Evolutionary conservation across 2,329 filamentous ascomycete species (phyloP), one percentile per base, ranked within the genome.

Genomic region (Botrytis cinerea): DNA sequence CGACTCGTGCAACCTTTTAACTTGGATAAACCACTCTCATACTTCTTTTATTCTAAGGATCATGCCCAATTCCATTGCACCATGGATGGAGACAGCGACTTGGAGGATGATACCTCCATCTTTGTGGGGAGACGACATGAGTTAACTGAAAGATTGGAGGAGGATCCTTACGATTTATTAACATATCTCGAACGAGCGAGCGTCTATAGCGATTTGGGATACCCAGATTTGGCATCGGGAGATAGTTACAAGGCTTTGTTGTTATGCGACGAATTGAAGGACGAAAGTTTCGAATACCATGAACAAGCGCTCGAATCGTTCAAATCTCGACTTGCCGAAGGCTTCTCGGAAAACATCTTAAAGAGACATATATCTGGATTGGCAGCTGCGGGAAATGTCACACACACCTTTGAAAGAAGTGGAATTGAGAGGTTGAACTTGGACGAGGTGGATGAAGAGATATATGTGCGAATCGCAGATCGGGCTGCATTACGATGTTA

Each of bases 211-310:
- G 85, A 89, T 63, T 86, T 98, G 64, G 93, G 90, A 54, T 98
- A 97, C 82, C 93, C 94, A 0, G 96, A 99, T 81, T 88, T 99
- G 57, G 94, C 94, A 8, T 91, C 92, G 18, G 93, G 94, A 48
- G 95, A 98, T 84, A 93, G 94, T 8, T 98, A 98, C 81, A 91
- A 92, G 72, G 94, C 95, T 1, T 86, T 98, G n/a, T 88, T 97
- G 6, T 85, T 99, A 64, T 88, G 92, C 25, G 95, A 98, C 80
- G 93, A 96, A 77, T 87, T 94, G 51, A 83, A 87, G 76, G 91
- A 96, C 73, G 92, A 95, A 75, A 88, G 89, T 57, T 95, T 93
- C 77, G 94, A 98, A 82, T 97, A 94, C 79, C 91, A 96, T 80
- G 90, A 94, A 25, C 84, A 88, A 77, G 90, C 91, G 14, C 77